Conservation (phyloP, 106 monocot species). For the Allium sativum region DNA sequence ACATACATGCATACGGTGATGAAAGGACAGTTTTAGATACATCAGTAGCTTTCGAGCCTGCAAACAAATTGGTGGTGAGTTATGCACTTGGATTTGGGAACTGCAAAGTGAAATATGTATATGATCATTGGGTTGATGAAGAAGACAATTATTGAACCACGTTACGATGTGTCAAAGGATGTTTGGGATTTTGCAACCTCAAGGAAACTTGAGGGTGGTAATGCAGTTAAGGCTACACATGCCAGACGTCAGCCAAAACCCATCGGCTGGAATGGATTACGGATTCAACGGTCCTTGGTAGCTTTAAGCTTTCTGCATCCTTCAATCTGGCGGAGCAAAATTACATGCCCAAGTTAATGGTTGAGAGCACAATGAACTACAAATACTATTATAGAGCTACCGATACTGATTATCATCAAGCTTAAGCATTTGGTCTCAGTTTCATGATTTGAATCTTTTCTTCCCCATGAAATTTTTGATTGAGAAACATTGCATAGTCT, state of each 20-base stretch:
- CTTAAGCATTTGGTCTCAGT: too few species aligned
- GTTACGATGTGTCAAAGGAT: constrained; percentile 60
- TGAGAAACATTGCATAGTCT: too few species aligned
- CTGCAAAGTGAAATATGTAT: constrained; percentile 66
- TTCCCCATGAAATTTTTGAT: too few species aligned
- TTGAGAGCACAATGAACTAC: too few species aligned
- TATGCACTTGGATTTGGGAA: constrained; percentile 39
- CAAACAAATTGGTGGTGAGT: constrained; percentile 57
- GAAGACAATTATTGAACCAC: constrained; percentile 63
- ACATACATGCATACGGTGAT: constrained; percentile 40
- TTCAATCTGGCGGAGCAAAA: too few species aligned
- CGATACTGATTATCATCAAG: too few species aligned
- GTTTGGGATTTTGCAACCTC: constrained; percentile 68
- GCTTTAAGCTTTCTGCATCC: too few species aligned
- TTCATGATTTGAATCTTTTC: too few species aligned
- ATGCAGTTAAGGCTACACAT: constrained; percentile 54
- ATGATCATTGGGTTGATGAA: constrained; percentile 52
- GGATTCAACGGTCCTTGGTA: constrained; percentile 62
- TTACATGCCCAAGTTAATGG: too few species aligned
- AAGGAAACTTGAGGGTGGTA: constrained; percentile 48
- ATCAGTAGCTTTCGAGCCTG: constrained; percentile 44
- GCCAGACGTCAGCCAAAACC: constrained; percentile 45
- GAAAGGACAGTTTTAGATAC: constrained; percentile 51
- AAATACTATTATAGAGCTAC: too few species aligned
- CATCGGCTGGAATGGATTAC: constrained; percentile 76